Percentiles rank a stretch among this genome's conserved stretches.
phyloP scores from a whole-genome alignment of 805 yeast genomes.

The Saturnispora bothae region DNA sequence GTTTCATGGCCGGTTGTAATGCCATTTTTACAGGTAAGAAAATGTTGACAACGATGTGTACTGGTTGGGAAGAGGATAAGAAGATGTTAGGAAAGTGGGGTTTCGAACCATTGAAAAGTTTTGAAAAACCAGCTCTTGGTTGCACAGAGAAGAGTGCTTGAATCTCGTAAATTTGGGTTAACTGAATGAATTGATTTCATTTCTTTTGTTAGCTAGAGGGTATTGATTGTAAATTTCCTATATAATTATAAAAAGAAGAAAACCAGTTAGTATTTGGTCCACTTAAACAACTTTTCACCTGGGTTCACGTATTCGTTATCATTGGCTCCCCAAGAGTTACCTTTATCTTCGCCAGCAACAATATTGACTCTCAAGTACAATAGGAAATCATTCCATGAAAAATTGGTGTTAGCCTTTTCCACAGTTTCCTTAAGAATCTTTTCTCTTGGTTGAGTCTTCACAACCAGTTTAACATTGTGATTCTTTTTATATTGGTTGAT shows the following conservation, averaged over 20 bases:
- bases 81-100: conserved; percentile 66
- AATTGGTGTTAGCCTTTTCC: conserved; percentile 23
- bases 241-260: neutral
- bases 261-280: conserved; percentile 21
- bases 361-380: conserved; percentile 28
- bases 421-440: conserved; percentile 26
- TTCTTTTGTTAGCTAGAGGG: too few species aligned
- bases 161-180: too few species aligned
- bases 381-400: conserved; percentile 26
- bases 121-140: conserved; percentile 4
- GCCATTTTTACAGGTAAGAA: conserved; percentile 75
- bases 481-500: conserved; percentile 31
- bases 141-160: neutral
- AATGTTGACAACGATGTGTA: conserved; percentile 76
- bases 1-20: conserved; percentile 70
- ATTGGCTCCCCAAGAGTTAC: conserved; percentile 24
- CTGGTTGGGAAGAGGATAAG: conserved; percentile 76
- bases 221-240: too few species aligned
- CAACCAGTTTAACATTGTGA: conserved; percentile 28
- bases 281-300: conserved; percentile 32
- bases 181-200: too few species aligned
- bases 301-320: conserved; percentile 39
- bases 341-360: conserved; percentile 33
- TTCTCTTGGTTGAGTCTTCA: conserved; percentile 24
- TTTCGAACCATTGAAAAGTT: conserved; percentile 15